Evolutionary conservation across 2,329 filamentous ascomycete genomes (phyloP), one percentile per base, ranked within the genome.

Genomic region (Coniochaeta sp.): DNA sequence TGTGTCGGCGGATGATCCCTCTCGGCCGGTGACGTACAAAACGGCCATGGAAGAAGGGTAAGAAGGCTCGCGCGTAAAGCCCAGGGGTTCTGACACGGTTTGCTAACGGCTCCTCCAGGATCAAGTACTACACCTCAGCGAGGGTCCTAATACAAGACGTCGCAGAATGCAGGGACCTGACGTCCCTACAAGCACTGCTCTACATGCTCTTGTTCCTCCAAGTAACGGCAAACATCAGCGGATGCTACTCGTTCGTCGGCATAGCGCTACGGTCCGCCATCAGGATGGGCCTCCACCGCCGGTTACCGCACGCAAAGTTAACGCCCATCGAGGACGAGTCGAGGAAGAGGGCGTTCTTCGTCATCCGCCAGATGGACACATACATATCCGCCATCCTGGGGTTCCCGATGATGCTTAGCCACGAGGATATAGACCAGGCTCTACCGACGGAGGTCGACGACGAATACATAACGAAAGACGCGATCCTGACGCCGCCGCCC

Each of bases 121-220:
- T 86, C 56, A 88, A 87, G 71, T 92, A 88, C 57, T 91, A 89
- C 64, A 81, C 80, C 58, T 77, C 79, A 3, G 81, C 87, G 5
- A 79, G 86, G 51, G 71, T 80, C 40, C 73, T 91, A 52, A 71
- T 91, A 47, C 75, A 81, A 52, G 82, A 85, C 55, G 72, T 85
- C 40, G 82, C 81, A 1, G 82, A 85, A 54, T 91, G 87, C 58
- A 82, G 87, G 46, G 87, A 91, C 62, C 72, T 92, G 40, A 79
- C 76, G 18, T 87, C 87, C 1, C 71, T 92, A 8, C 88, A 94
- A 65, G 82, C 86, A 2, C 76, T 94, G 6, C 71, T 91, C 18
- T 91, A 89, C 64, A 87, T 91, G 78, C 86, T 91, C 48, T 71
- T 92, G 3, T 94, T 91, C 62, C 75, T 92, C 1, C 89, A 94